Conservation (phyloP, 345 rosid species). For the Eucalyptus urophylla region DNA sequence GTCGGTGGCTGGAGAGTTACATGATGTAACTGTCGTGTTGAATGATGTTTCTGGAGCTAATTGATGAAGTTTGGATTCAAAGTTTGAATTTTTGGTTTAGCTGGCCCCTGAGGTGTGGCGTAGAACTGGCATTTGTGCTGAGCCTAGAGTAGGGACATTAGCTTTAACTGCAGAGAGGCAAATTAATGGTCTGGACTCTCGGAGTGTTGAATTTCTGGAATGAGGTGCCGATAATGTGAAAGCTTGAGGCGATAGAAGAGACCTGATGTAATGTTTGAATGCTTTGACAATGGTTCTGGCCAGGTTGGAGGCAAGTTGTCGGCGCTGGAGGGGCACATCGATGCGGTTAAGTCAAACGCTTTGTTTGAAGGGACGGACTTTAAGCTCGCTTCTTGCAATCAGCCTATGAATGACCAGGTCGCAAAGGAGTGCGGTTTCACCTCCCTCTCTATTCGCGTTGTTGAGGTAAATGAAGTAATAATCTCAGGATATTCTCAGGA, state of each 20-base stretch:
- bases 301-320: conserved; percentile 74
- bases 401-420: conserved; percentile 59
- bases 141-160: neutral
- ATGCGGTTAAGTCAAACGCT: conserved; percentile 24
- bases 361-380: conserved; percentile 86
- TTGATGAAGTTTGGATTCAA: neutral
- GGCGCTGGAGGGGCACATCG: conserved; percentile 57
- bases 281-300: neutral
- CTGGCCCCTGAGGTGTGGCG: neutral
- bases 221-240: neutral
- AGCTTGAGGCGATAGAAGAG: neutral
- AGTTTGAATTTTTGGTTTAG: neutral
- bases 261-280: neutral
- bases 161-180: neutral
- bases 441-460: conserved; percentile 75
- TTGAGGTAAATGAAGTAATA: conserved; percentile 9
- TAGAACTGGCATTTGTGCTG: neutral
- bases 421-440: conserved; percentile 84
- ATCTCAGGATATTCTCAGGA: neutral
- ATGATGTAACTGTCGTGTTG: neutral
- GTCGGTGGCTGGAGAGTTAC: neutral
- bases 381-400: conserved; percentile 70
- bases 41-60: neutral
- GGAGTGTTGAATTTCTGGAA: neutral
- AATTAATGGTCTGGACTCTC: neutral